Conservation (phyloP, 805 yeast species). For the Candida vaughaniae region DNA sequence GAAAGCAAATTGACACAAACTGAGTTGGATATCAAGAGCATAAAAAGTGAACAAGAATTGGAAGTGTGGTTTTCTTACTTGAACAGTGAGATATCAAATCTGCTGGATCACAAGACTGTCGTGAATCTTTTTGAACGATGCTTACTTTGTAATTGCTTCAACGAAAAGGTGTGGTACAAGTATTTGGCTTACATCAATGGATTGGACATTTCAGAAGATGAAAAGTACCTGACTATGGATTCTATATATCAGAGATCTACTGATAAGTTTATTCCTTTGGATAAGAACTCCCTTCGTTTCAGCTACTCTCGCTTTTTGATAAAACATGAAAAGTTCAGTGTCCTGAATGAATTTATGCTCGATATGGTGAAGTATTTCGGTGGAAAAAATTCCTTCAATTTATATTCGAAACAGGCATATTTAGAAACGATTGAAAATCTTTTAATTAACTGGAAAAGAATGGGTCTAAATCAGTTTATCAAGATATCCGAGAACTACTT, state of each 20-base stretch:
- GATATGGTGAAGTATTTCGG: conserved; percentile 24
- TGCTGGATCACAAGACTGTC: conserved; percentile 23
- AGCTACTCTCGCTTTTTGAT: conserved; percentile 25
- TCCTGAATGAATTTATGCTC: conserved; percentile 26
- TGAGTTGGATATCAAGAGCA: conserved; percentile 48
- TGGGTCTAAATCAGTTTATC: neutral
- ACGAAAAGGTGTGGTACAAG: conserved; percentile 65
- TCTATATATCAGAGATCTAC: conserved; percentile 53
- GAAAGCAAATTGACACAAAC: conserved; percentile 65
- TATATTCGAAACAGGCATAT: conserved; percentile 16
- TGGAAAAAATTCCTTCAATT: conserved; percentile 14
- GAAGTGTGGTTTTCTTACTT: conserved; percentile 64
- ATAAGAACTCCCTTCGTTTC: conserved; percentile 22
- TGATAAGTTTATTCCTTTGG: conserved; percentile 35
- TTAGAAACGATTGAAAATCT: conserved; percentile 11
- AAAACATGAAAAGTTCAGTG: conserved; percentile 16
- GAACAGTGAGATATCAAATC: conserved; percentile 43
- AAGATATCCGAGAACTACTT: conserved; percentile 5
- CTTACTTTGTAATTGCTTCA: conserved; percentile 62
- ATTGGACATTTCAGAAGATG: conserved; percentile 8
- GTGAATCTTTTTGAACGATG: conserved; percentile 67
- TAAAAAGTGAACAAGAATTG: conserved; percentile 29
- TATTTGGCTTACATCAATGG: conserved; percentile 55
- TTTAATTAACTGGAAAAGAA: conserved; percentile 5
- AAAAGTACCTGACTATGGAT: conserved; percentile 21